These are phyloP conservation scores for Coprinopsis sp. DNA, from an alignment of 768 basidiomycete species.

Conservation along the genomic window DNA sequence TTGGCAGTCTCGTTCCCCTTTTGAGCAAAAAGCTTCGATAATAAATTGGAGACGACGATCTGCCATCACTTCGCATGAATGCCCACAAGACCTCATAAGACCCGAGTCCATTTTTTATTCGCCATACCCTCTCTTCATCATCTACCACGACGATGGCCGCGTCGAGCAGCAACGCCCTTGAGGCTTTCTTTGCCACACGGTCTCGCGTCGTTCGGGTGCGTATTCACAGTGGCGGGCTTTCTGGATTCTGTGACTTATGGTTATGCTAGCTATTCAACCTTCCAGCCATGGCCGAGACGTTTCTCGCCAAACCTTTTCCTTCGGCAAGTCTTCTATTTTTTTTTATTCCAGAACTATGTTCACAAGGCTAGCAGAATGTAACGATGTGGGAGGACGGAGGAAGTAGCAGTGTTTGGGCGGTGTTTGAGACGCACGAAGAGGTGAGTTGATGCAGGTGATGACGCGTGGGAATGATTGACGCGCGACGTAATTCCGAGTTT, in stretches of 20 bases:
- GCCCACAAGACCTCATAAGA: too few species aligned
- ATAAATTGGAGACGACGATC: too few species aligned
- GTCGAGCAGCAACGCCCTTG: conserved; percentile 18
- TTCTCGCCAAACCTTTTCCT: conserved; percentile 35
- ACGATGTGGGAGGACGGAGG: conserved; percentile 28
- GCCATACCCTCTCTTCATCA: too few species aligned
- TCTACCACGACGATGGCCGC: not conserved
- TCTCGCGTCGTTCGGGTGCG: conserved; percentile 54
- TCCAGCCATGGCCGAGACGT: conserved; percentile 31
- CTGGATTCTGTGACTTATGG: conserved; percentile 9
- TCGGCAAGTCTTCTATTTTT: conserved; percentile 25
- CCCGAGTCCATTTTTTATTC: too few species aligned
- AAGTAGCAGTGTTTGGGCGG: conserved; percentile 45
- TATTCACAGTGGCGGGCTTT: conserved; percentile 14
- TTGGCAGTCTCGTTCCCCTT: too few species aligned
- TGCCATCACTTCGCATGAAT: too few species aligned
- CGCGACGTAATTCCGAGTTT: conserved; percentile 11
- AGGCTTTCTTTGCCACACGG: conserved; percentile 44
- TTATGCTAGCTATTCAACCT: conserved; percentile 34
- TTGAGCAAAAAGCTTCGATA: too few species aligned
- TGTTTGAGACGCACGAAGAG: conserved; percentile 59
- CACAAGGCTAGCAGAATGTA: too few species aligned
- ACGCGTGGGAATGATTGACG: conserved; percentile 4
- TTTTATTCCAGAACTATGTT: too few species aligned
- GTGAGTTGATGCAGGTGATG: conserved; percentile 32